A percentile compares a stretch with the other conserved stretches of the same genome.
Evolutionary conservation across 805 yeast species (phyloP).

Genomic region (Brettanomyces sp.): DNA sequence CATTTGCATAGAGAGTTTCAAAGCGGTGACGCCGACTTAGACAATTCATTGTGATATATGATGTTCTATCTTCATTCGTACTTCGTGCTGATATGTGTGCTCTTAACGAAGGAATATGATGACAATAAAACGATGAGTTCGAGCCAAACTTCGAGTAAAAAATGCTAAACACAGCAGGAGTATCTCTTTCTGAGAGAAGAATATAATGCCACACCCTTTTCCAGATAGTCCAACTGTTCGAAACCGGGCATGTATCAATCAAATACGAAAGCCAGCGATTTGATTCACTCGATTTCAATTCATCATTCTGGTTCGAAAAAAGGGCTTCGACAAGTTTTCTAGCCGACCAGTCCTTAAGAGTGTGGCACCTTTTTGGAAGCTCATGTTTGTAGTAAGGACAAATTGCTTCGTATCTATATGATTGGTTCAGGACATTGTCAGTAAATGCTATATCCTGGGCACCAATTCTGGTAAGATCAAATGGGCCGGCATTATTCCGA

Average conservation of each 20-base stretch:
- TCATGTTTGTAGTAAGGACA: not conserved
- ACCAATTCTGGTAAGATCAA: not conserved
- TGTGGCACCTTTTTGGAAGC: not conserved
- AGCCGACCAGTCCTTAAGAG: not conserved
- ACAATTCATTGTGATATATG: constrained; percentile 9
- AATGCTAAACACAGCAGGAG: constrained; percentile 18
- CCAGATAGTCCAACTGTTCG: constrained; percentile 17
- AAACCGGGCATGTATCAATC: not conserved
- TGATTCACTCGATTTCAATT: not conserved
- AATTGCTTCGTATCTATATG: not conserved
- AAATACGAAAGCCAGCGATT: not conserved
- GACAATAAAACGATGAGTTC: constrained; percentile 10
- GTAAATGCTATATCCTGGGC: not conserved
- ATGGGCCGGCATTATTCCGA: not conserved
- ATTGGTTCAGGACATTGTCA: not conserved
- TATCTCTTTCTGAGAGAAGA: constrained; percentile 21
- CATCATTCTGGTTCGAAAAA: not conserved
- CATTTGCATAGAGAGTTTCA: constrained; percentile 25
- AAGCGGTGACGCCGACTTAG: constrained; percentile 21
- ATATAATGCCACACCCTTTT: constrained; percentile 24
- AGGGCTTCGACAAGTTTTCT: not conserved
- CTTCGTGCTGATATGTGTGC: constrained; percentile 3
- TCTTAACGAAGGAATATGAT: constrained; percentile 8
- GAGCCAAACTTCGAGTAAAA: constrained; percentile 20
- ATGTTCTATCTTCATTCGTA: constrained; percentile 13